phyloP scores from a whole-genome alignment of 2,329 filamentous ascomycete genomes.

The Ploettnerulaceae sp. region DNA sequence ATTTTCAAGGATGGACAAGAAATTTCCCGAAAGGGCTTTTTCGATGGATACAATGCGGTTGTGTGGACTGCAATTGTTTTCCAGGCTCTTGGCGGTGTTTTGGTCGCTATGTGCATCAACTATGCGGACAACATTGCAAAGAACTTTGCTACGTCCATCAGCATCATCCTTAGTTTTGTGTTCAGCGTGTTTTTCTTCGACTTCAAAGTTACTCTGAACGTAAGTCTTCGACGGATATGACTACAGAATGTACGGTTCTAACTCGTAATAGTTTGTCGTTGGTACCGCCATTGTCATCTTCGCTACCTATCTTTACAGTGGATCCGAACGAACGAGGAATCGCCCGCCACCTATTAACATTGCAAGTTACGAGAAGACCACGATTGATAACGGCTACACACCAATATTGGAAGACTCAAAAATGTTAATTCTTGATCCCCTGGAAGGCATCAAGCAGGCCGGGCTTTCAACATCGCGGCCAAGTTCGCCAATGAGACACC shows the following conservation, averaged over 20 bases:
- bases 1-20: slow-evolving; percentile 81
- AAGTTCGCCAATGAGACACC: slow-evolving; percentile 42
- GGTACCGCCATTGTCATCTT: slow-evolving; percentile 75
- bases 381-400: slow-evolving; percentile 34
- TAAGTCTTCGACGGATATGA: slow-evolving; percentile 44
- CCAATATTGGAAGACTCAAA: slow-evolving; percentile 31
- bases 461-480: slow-evolving; percentile 50
- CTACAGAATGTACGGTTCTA: background rate
- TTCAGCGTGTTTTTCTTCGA: slow-evolving; percentile 84
- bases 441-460: slow-evolving; percentile 37
- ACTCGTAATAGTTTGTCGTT: slow-evolving; percentile 61
- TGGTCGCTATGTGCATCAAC: slow-evolving; percentile 77
- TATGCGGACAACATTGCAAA: slow-evolving; percentile 88
- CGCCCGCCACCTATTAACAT: slow-evolving; percentile 64
- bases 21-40: slow-evolving; percentile 82
- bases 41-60: slow-evolving; percentile 87
- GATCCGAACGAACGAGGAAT: slow-evolving; percentile 53
- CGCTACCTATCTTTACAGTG: slow-evolving; percentile 81
- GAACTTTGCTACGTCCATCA: slow-evolving; percentile 90
- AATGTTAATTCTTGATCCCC: slow-evolving; percentile 30
- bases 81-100: slow-evolving; percentile 78
- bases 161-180: slow-evolving; percentile 80
- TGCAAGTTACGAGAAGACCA: slow-evolving; percentile 68
- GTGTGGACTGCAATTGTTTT: slow-evolving; percentile 82
- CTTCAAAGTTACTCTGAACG: slow-evolving; percentile 65